phyloP scores from a whole-genome alignment of 495 filamentous ascomycete genomes.

The Sordaria brevicollis region DNA sequence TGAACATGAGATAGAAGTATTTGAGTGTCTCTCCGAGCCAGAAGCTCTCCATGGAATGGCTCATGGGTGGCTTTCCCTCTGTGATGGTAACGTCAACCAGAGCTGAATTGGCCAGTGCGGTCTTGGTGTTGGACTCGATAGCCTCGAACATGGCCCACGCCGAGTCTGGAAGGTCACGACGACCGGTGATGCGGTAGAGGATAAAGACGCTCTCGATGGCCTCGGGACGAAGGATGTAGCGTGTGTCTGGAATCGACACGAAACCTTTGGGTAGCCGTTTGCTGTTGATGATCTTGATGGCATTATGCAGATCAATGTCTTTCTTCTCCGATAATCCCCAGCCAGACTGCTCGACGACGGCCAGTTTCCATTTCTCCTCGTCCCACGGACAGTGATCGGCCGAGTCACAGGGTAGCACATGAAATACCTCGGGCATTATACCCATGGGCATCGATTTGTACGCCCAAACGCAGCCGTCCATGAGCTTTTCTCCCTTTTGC shows the following conservation, averaged over 20 bases:
- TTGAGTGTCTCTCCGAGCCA: conserved; percentile 42
- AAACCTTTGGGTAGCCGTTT: conserved; percentile 59
- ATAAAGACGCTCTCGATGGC: conserved; percentile 61
- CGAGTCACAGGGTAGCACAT: conserved; percentile 49
- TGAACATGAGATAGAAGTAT: conserved; percentile 71
- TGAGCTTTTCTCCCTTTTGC: conserved; percentile 59
- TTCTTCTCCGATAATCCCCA: neutral
- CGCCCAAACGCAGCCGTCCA: conserved; percentile 77
- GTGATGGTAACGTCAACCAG: conserved; percentile 29
- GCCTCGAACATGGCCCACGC: conserved; percentile 52
- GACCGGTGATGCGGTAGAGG: conserved; percentile 55
- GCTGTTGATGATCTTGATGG: conserved; percentile 35
- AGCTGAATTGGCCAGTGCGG: conserved; percentile 40
- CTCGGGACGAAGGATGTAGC: conserved; percentile 67
- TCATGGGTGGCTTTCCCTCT: conserved; percentile 14
- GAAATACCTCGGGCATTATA: conserved; percentile 74
- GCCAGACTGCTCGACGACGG: conserved; percentile 6
- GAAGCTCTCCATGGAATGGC: conserved; percentile 43
- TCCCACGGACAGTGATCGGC: conserved; percentile 56
- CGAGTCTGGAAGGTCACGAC: conserved; percentile 38
- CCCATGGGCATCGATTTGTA: conserved; percentile 63
- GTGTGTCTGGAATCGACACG: conserved; percentile 41
- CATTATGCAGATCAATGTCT: conserved; percentile 6
- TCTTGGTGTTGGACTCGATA: conserved; percentile 38
- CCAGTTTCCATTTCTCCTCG: conserved; percentile 43